Evolutionary conservation across 108 stramenopile genomes (phyloP).

Genomic region (Epithemia pelagica): DNA sequence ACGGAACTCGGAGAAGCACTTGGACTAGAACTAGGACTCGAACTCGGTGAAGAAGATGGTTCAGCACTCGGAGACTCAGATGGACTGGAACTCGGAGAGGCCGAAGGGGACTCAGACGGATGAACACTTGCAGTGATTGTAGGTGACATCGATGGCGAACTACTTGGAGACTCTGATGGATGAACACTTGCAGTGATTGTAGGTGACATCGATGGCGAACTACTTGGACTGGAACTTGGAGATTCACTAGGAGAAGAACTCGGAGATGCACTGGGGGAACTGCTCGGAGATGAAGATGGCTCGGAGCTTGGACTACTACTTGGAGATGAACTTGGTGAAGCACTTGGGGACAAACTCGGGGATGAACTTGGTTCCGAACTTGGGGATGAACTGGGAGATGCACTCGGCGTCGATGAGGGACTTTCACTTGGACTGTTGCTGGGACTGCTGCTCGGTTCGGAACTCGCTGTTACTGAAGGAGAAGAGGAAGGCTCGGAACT

Average conservation of each 20-base stretch:
- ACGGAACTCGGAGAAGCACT: neutral
- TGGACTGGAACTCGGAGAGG: slow-evolving; percentile 2
- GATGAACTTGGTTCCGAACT: neutral
- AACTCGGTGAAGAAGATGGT: neutral
- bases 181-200: neutral
- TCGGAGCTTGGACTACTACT: neutral
- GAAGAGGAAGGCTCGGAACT: neutral
- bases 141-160: no score
- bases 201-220: neutral
- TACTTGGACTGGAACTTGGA: neutral
- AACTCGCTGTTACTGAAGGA: no score
- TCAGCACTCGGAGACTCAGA: neutral
- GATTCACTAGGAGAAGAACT: neutral
- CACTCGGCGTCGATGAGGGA: neutral
- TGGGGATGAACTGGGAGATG: slow-evolving; percentile 1
- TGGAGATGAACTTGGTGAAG: neutral
- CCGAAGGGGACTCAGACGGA: neutral
- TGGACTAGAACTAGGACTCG: neutral
- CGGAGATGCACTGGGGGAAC: neutral
- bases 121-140: no score
- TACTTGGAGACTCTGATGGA: neutral
- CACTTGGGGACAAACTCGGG: neutral
- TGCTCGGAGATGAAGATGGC: neutral
- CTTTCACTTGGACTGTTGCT: neutral
- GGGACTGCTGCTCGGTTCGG: neutral